Base-by-base conservation (phyloP, 2,329 filamentous ascomycete species). In the Aspergillus brasiliensis region DNA sequence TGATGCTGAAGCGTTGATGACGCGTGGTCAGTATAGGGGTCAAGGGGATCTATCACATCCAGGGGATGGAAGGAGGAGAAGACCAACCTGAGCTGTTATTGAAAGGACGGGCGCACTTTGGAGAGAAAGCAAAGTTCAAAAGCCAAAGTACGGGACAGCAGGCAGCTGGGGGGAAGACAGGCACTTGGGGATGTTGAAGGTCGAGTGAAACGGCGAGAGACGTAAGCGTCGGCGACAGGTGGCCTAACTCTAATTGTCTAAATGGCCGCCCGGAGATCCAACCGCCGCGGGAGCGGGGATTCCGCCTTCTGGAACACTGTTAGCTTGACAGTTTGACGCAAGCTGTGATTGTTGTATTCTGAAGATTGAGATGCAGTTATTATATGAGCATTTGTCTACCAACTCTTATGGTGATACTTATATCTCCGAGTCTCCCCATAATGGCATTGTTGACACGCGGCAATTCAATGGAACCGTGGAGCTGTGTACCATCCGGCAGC, bases 1-100 rank as follows among this genome's bases (percentile, higher is more conserved):
- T 83, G 65, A 62, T 78, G 72, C 65, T 69, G 49, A 62, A 61
- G 61, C 62, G 56, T 40, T 37, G 67, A 58, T 56, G 65, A 68
- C 65, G 67, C 62, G 63, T 63, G 54, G 61, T 62, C 58, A 63
- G 62, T 48, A 40, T 56, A 51, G 52, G 59, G 51, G 34, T 57
- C 56, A 40, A 34, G 49, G 44, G 27, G 44, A 57, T 23, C 37
- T 47, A 55, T 42, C 15, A 52, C 19, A 28, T 53, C 27, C 31
- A 51, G 51, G 53, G 38, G 37, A 48, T 44, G 47, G 37, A 53
- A 17, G 31, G 42, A 40, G 56, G 25, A 49, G 46, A 56, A n/a
- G 25, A 65, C 64, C 40, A 60, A 69, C 65, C 65, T 68, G 63
- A 57, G 44, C 47, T 63, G 56, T 57, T 48, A 31, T 56, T 44